Evolutionary conservation across 148 eudicot genomes (phyloP).

Genomic region (Rhododendron griersonianum): DNA sequence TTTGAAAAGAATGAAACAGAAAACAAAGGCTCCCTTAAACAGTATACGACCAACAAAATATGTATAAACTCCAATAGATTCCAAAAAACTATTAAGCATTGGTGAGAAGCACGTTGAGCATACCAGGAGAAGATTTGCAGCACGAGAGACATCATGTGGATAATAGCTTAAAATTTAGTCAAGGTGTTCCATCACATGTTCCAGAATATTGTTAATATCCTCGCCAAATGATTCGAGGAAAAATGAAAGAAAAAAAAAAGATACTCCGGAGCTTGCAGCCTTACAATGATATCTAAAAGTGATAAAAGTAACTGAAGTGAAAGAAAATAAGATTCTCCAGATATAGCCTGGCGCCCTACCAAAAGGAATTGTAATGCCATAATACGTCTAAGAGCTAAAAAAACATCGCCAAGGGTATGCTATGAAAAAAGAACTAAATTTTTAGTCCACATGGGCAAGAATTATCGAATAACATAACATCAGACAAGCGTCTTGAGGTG

Average conservation of each 20-base stretch:
- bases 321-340: background rate
- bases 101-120: constrained; percentile 13
- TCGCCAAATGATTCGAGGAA: background rate
- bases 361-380: background rate
- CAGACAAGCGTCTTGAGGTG: background rate
- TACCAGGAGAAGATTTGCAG: constrained; percentile 93
- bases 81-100: background rate
- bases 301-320: background rate
- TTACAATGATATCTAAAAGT: background rate
- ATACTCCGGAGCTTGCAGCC: background rate
- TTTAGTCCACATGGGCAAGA: background rate
- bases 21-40: background rate
- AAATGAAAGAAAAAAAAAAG: background rate
- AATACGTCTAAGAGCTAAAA: background rate
- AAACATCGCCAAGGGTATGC: background rate
- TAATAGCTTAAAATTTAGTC: constrained; percentile 60
- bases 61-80: background rate
- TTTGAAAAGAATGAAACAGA: background rate
- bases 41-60: background rate
- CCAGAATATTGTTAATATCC: constrained; percentile 1
- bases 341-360: background rate
- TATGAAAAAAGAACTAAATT: background rate
- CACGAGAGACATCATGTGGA: constrained; percentile 92
- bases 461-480: background rate
- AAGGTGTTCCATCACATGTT: constrained; percentile 35